Percentiles rank a stretch among this genome's conserved stretches.
Conservation (phyloP, 768 basidiomycete genomes). For the Termitomyces bulborhizus region DNA sequence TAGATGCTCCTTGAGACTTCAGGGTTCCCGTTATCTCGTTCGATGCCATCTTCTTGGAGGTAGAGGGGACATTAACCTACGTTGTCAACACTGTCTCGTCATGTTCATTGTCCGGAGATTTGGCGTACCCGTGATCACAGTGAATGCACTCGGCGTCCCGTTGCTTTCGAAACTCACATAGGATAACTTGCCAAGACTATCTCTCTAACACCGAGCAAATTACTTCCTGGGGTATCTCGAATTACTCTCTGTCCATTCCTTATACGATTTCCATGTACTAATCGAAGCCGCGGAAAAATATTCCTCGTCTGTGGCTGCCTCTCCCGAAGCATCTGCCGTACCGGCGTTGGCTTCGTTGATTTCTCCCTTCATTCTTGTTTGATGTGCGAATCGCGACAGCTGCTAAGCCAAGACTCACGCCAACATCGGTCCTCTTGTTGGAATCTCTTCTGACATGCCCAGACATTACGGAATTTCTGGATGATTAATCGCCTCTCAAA, state of each 20-base stretch:
- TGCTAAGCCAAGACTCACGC: background rate
- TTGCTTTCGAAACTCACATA: background rate
- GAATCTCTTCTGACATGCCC: constrained; percentile 2
- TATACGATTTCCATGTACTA: too few species aligned
- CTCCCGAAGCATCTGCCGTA: background rate
- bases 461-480: constrained; percentile 67
- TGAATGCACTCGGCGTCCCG: background rate
- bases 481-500: constrained; percentile 14
- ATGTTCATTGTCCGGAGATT: background rate
- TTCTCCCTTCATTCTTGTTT: background rate
- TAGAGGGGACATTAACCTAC: background rate
- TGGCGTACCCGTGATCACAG: background rate
- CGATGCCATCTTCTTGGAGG: background rate
- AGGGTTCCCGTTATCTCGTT: background rate
- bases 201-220: too few species aligned
- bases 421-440: background rate
- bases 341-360: background rate
- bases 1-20: background rate
- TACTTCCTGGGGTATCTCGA: too few species aligned
- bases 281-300: too few species aligned
- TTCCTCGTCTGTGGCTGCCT: too few species aligned
- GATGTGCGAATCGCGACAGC: background rate
- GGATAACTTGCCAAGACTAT: background rate
- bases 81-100: background rate
- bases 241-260: too few species aligned